Conservation (phyloP, 352 stramenopile genomes). For the Phytophthora ohioensis region DNA sequence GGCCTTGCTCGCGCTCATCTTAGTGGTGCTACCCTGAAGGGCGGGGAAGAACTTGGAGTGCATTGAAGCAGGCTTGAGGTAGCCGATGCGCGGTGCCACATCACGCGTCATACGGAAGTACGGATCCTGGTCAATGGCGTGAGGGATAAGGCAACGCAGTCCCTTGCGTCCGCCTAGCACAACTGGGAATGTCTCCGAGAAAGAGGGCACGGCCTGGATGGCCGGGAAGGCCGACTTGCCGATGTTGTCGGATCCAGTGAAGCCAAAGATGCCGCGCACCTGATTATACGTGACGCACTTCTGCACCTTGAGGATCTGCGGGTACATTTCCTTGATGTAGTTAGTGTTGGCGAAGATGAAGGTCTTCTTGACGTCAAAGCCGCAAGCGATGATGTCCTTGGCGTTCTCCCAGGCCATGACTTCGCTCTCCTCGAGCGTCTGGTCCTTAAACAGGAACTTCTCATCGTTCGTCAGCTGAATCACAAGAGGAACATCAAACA, state of each 20-base stretch:
- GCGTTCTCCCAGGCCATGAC: constrained; percentile 98
- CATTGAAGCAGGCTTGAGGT: constrained; percentile 97
- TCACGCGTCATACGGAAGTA: constrained; percentile 99
- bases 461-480: constrained; percentile 99
- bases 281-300: constrained; percentile 98
- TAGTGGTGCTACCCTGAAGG: constrained; percentile 96
- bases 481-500: constrained; percentile 99
- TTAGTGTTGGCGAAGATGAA: constrained; percentile 99
- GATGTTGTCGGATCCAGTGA: constrained; percentile 98
- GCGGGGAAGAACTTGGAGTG: constrained; percentile 99
- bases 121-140: constrained; percentile 99
- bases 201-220: constrained; percentile 98
- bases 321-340: constrained; percentile 99
- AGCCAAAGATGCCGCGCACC: constrained; percentile 99
- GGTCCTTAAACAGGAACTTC: constrained; percentile 99
- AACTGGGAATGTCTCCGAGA: constrained; percentile 97
- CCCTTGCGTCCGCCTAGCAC: constrained; percentile 89
- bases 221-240: constrained; percentile 99
- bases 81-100: constrained; percentile 97
- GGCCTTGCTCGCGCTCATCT: constrained; percentile 98
- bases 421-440: constrained; percentile 90
- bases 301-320: constrained; percentile 99
- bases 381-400: constrained; percentile 99
- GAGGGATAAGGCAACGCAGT: constrained; percentile 98
- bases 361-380: constrained; percentile 97